Evolutionary conservation across 176 grass and related monocot genomes (phyloP), one percentile per base, ranked within the genome.

Genomic region (Phoenix roebelenii): DNA sequence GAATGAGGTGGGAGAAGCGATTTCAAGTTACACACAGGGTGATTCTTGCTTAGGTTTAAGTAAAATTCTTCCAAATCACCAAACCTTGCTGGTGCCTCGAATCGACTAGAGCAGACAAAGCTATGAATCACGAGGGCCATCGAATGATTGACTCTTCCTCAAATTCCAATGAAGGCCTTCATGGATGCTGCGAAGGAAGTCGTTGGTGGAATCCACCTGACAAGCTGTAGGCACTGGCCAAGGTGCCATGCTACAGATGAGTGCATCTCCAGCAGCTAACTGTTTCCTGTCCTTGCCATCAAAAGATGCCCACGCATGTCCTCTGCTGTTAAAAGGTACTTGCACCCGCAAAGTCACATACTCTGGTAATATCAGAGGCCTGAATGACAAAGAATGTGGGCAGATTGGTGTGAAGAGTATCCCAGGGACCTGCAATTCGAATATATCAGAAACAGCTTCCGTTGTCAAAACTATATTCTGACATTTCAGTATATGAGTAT

Each of bases 361-460:
- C 67, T 98, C 94, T 16, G 94, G 94, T 53, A 98, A 72, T 57
- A 89, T 98, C 49, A 98, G 44, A 25, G 94, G 94, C 65, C 94
- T 76, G 79, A 98, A 98, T 49, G 94, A 98, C 55, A 98, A 10
- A 39, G 94, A 98, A 59, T 93, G 94, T 0, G 88, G 94, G 24
- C 94, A 98, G 58, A 98, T 98, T 15, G 94, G 94, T 5, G 88
- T 98, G 94, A 89, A 98, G 20, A 93, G 85, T 75, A 98, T 98
- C 3, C 76, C 94, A 15, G 94, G 88, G 29, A 98, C 88, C 88
- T 98, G 59, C 57, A 65, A 62, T 79, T 66, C 19, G 25, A 0
- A 39, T 39, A 2, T 39, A 10, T 39, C 32, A 39, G 32, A 39
- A 39, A 39, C 32, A 39, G 32, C 32, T 10, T 39, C 32, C 7